Evolutionary conservation across 805 yeast species (phyloP).

Genomic region (Cyberlindnera mrakii): DNA sequence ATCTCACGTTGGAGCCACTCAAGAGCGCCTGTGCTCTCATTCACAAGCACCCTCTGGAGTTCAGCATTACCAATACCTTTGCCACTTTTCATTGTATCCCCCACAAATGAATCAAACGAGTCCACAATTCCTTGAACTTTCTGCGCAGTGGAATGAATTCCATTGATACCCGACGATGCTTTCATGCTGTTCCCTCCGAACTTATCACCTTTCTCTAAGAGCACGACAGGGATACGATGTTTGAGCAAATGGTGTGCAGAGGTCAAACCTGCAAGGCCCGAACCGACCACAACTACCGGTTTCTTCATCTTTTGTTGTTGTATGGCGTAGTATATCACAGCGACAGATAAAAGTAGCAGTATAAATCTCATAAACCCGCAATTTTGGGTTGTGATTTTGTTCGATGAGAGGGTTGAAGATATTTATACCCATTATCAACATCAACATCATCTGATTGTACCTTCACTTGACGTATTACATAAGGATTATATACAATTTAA

Average conservation of each 20-base stretch:
- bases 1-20: slow-evolving; percentile 67
- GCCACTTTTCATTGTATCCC: slow-evolving; percentile 66
- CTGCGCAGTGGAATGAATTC: slow-evolving; percentile 66
- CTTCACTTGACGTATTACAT: too few species aligned
- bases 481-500: too few species aligned
- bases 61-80: slow-evolving; percentile 51
- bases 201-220: slow-evolving; percentile 42
- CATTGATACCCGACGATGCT: slow-evolving; percentile 63
- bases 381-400: too few species aligned
- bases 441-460: too few species aligned
- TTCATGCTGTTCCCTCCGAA: slow-evolving; percentile 57
- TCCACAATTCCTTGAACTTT: slow-evolving; percentile 43
- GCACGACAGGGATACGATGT: slow-evolving; percentile 33
- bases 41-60: slow-evolving; percentile 53
- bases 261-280: slow-evolving; percentile 72
- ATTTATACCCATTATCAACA: too few species aligned
- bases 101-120: slow-evolving; percentile 49
- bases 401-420: too few species aligned
- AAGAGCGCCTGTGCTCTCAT: slow-evolving; percentile 60
- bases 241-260: slow-evolving; percentile 52
- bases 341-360: too few species aligned
- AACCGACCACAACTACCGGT: slow-evolving; percentile 58
- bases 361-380: too few species aligned
- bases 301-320: neutral
- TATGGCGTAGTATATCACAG: too few species aligned